Evolutionary conservation across 768 basidiomycete genomes (phyloP), one percentile per base, ranked within the genome.

Genomic region (Russula emetica): DNA sequence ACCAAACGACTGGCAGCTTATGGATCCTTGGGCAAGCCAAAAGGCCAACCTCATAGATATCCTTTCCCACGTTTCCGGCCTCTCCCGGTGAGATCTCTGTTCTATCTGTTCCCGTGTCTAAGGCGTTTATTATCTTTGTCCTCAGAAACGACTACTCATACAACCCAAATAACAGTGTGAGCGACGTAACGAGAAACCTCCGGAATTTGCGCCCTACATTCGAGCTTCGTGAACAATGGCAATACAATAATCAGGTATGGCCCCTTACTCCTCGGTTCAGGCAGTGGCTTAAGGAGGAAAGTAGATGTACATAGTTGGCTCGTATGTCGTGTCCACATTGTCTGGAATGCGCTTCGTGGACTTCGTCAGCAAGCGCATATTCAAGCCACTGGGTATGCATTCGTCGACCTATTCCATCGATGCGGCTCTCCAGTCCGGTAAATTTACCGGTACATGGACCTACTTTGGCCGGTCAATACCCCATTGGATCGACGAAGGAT

Each of bases 361-460:
- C 2, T 83, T 80, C 40, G 78, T 81, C 20, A 66, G 72, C 20
- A 72, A 74, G 30, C 78, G 79, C 10, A 73, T 82, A 14, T 76
- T 82, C 55, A 34, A 59, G 0, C 79, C 79, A 0, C 65, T 82
- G 8, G 70, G 70, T 20, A 81, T 83, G 80, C 62, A 69, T 0
- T 69, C 72, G 1, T 76, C 79, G 1, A 81, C 78, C 0, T 78
- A 76, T 59, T 76, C 72, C 1, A 72, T 73, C 0, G 40, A 63
- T 6, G 72, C 72, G 22, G 81, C 80, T 1, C 59, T 58, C 22
- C 60, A 55, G 10, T 69, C 71, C 0, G 77, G 78, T 7, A 72
- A 72, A 38, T 69, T 74, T 24, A 74, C 72, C 0, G 75, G 76
- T 47, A 69, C 70, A 2, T 79, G 76, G 76, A 70, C 72, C 1